A percentile compares a stretch with the other conserved stretches of the same genome.
phyloP scores from a whole-genome alignment of 2,329 filamentous ascomycete species.

The Colletotrichum lentis region DNA sequence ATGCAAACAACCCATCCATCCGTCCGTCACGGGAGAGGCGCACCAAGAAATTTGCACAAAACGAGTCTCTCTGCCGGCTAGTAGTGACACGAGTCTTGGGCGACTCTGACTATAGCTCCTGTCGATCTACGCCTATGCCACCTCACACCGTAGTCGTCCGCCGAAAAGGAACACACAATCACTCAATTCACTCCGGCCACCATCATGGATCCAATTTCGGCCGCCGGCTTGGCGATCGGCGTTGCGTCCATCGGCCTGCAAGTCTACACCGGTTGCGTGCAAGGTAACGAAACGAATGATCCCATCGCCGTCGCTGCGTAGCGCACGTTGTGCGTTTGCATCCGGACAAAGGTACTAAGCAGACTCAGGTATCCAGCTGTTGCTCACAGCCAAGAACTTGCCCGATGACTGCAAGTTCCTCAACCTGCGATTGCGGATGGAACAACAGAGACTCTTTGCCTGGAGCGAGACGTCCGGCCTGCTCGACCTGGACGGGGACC shows the following conservation, averaged over 20 bases:
- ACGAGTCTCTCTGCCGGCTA: not conserved
- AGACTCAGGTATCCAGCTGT: constrained; percentile 54
- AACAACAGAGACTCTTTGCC: constrained; percentile 59
- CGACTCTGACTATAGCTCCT: not conserved
- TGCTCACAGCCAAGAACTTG: constrained; percentile 57
- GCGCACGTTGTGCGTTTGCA: constrained; percentile 16
- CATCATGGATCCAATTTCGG: constrained; percentile 55
- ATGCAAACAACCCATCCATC: not conserved
- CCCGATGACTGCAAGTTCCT: constrained; percentile 59
- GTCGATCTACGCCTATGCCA: not conserved
- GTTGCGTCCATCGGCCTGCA: constrained; percentile 57
- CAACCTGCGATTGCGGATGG: constrained; percentile 58
- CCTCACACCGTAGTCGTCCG: not conserved
- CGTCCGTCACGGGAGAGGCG: not conserved
- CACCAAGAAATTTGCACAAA: not conserved
- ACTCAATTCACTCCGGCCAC: not conserved
- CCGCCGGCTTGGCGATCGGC: constrained; percentile 53
- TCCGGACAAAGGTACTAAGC: not conserved
- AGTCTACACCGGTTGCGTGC: constrained; percentile 57
- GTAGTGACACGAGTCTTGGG: not conserved
- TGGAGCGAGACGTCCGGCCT: constrained; percentile 60
- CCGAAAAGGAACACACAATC: not conserved
- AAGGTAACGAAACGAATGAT: constrained; percentile 45
- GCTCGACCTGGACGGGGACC: constrained; percentile 54
- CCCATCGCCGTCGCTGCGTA: not conserved